Evolutionary conservation across 495 filamentous ascomycete species (phyloP).

Genomic region (Friedmanniomyces simplex): DNA sequence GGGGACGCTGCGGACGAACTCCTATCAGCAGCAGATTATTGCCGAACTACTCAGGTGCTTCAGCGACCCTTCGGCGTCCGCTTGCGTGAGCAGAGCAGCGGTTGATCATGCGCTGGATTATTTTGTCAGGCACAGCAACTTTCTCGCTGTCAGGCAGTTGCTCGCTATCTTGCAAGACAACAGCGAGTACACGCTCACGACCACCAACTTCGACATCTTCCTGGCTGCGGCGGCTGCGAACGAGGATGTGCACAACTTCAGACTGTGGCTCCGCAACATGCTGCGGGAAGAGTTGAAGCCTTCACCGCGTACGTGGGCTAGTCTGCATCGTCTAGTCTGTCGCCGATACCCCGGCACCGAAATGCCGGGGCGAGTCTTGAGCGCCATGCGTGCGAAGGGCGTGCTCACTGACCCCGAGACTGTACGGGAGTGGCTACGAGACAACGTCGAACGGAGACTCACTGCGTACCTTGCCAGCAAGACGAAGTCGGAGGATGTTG

Average conservation of each 20-base stretch:
- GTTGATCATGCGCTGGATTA: slow-evolving; percentile 4
- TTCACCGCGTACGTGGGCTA: slow-evolving; percentile 6
- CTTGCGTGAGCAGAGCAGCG: slow-evolving; percentile 1
- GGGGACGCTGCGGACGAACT: background rate
- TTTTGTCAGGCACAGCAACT: background rate
- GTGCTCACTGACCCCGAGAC: background rate
- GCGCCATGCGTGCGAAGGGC: slow-evolving; percentile 7
- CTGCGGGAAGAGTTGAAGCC: background rate
- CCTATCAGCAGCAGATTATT: background rate
- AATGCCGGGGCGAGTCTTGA: background rate
- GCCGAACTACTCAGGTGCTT: slow-evolving; percentile 1
- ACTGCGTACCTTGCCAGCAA: background rate
- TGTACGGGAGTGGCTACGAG: background rate
- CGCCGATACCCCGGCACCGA: background rate
- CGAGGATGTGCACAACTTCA: slow-evolving; percentile 4
- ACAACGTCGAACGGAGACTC: background rate
- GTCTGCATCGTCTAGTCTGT: background rate
- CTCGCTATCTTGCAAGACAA: background rate
- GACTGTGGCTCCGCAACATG: background rate
- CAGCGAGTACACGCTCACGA: background rate
- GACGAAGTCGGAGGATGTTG: background rate
- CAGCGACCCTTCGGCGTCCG: background rate
- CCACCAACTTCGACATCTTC: background rate
- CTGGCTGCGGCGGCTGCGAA: background rate
- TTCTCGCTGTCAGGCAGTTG: background rate